phyloP scores from a whole-genome alignment of 345 rosid genomes.

The Hirschfeldia incana region DNA sequence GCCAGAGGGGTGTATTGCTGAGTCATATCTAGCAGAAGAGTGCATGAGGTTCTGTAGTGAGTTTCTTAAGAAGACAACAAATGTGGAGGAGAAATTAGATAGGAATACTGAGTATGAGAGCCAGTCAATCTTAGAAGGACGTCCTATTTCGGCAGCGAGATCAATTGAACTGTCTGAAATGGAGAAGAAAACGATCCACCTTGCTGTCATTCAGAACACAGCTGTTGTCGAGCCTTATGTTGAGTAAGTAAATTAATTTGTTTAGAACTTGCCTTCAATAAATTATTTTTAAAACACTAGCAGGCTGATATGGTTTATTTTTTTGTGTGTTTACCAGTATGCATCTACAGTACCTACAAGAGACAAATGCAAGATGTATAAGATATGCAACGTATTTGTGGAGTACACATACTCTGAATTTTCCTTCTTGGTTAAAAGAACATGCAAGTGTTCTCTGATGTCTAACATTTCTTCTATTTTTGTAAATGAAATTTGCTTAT shows the following conservation, averaged over 20 bases:
- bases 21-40: not conserved
- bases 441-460: not conserved
- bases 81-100: not conserved
- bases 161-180: not conserved
- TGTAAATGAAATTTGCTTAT: not conserved
- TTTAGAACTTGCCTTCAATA: too few species aligned
- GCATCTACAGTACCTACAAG: conserved; percentile 5
- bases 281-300: not conserved
- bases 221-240: not conserved
- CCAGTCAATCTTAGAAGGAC: not conserved
- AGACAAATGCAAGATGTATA: not conserved
- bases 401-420: not conserved
- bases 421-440: not conserved
- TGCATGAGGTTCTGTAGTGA: not conserved
- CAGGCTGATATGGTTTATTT: not conserved
- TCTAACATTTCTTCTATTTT: not conserved
- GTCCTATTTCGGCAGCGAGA: not conserved
- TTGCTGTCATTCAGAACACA: not conserved
- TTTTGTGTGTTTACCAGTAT: not conserved
- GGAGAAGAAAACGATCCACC: not conserved
- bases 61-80: not conserved
- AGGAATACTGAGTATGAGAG: not conserved
- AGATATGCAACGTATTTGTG: not conserved
- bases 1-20: not conserved
- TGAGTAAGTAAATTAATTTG: not conserved